These are phyloP conservation scores for Pilobolus umbonatus DNA, from an alignment of 192 early-diverging fungal genomes.

Conservation along the genomic window DNA sequence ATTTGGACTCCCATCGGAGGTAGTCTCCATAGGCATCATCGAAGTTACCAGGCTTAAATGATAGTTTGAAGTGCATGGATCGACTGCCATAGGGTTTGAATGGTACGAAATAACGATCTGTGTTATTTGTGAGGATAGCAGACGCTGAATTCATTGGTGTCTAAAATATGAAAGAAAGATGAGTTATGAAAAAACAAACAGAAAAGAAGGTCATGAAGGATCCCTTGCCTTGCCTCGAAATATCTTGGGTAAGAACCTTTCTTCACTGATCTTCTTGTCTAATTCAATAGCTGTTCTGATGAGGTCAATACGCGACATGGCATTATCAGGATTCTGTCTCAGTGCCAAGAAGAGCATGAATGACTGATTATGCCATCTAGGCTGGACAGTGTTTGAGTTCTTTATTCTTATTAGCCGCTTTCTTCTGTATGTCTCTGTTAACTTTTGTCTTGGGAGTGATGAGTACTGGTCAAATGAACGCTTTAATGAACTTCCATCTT, in stretches of 20 bases:
- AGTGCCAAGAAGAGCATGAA: slow-evolving; percentile 83
- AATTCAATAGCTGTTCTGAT: slow-evolving; percentile 71
- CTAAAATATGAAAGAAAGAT: background rate
- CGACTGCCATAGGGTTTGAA: slow-evolving; percentile 63
- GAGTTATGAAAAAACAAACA: background rate
- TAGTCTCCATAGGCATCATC: slow-evolving; percentile 66
- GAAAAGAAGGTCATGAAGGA: background rate
- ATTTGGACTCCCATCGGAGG: slow-evolving; percentile 63
- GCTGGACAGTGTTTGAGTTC: too few relatives aligned
- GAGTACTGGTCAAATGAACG: background rate
- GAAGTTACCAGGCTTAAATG: slow-evolving; percentile 78
- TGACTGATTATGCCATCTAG: slow-evolving; percentile 89
- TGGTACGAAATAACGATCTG: slow-evolving; percentile 69
- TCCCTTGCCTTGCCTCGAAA: slow-evolving; percentile 78
- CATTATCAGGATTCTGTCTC: slow-evolving; percentile 59
- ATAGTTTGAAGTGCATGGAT: slow-evolving; percentile 70
- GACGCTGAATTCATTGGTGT: slow-evolving; percentile 78
- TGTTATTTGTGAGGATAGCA: slow-evolving; percentile 70
- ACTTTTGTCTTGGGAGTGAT: background rate
- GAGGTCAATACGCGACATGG: slow-evolving; percentile 65
- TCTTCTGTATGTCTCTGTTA: slow-evolving; percentile 8
- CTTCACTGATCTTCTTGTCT: slow-evolving; percentile 70
- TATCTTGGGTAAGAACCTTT: slow-evolving; percentile 68
- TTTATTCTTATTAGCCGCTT: too few relatives aligned
- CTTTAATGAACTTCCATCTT: background rate